Evolutionary conservation across 2,329 filamentous ascomycete species (phyloP), one percentile per base, ranked within the genome.

Genomic region (Lachnellula willkommii): DNA sequence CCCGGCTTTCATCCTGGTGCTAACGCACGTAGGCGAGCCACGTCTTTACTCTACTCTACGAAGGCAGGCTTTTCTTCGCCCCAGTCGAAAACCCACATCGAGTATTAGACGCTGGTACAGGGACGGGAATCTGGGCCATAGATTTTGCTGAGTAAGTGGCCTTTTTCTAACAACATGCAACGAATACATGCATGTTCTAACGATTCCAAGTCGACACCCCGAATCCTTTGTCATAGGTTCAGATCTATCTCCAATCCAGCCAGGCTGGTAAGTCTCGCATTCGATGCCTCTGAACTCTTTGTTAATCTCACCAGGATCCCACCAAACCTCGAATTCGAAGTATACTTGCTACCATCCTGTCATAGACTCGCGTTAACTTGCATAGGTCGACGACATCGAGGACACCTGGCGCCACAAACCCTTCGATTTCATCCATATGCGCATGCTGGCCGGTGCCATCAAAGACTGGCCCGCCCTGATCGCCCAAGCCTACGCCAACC

Each of bases 371-470:
- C 22, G 15, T 39, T 40, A 40, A 40, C 37, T 6, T n/a, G 15
- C 15, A 40, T 17, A 52, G 50, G 64, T 71, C 43, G 70, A 72
- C 47, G 66, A 69, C 45, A 65, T 67, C 7, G 63, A 66, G 52
- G 66, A 70, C 37, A 66, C 64, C 55, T 66, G 66, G 57, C 63
- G 64, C 39, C 55, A 66, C 17, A 50, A 62, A 9, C 62, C 63
- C 26, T 69, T 71, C 58, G 43, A 55, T 32, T 74, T 65, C 50
- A 72, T 75, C 53, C 73, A 75, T 52, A 64, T 68, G 1, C 69
- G 74, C 1, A 71, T 67, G 39, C 68, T 74, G 60, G 64, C 66
- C 3, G 71, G 69, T 1, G 66, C 69, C 11, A 69, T 74, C 53
- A 67, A 66, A 36, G 63, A 73, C 60, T 67, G 64, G 63, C 58